Evolutionary conservation across 129 eudicot species (phyloP).

Genomic region (Flaveria ramosissima): DNA sequence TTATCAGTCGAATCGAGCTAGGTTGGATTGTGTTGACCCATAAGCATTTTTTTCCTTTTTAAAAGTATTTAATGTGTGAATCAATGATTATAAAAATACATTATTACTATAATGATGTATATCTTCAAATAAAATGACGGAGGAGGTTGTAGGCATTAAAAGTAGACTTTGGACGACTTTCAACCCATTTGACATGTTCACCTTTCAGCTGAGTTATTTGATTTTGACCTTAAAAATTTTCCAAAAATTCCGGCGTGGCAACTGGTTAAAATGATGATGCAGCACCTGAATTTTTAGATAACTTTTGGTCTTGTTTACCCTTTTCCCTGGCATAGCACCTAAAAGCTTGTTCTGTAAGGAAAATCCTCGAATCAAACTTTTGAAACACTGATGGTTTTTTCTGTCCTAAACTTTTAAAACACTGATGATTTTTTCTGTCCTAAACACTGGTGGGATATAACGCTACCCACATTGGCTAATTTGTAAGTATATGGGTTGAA

Average conservation of each 20-base stretch:
- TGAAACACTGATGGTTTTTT: background rate
- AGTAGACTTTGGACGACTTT: background rate
- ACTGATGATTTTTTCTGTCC: background rate
- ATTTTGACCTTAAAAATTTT: background rate
- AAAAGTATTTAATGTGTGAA: background rate
- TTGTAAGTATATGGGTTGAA: background rate
- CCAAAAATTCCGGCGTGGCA: background rate
- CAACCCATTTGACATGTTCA: background rate
- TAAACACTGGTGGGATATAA: conserved; percentile 6
- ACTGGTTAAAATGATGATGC: background rate
- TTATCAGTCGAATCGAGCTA: background rate
- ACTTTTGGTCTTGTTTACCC: background rate
- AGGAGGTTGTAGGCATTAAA: background rate
- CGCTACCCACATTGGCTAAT: background rate
- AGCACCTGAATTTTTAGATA: background rate
- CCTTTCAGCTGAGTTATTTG: background rate
- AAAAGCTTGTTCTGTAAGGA: background rate
- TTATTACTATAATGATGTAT: background rate
- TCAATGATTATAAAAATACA: background rate
- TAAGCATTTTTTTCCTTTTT: background rate
- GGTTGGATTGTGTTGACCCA: background rate
- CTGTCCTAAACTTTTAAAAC: background rate
- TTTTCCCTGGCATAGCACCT: background rate
- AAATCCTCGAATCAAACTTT: background rate
- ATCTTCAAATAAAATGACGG: background rate